Percentiles rank a stretch among this genome's conserved stretches.
phyloP scores from a whole-genome alignment of 164 flowering plant genomes.

The Stephania yunnanensis region DNA sequence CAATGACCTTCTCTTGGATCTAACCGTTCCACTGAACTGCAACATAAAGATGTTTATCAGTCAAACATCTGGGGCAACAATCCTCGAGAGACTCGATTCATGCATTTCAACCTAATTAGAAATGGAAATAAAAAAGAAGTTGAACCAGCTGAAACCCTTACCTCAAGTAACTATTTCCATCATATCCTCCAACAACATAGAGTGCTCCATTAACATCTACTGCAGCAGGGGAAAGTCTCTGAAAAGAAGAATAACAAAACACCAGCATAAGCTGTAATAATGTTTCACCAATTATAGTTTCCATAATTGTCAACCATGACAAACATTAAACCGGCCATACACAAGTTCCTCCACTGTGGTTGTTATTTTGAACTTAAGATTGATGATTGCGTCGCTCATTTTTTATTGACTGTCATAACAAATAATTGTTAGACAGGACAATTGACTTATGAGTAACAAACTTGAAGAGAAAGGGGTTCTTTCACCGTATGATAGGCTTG shows the following conservation, averaged over 20 bases:
- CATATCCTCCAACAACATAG: conserved; percentile 86
- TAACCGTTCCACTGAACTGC: conserved; percentile 81
- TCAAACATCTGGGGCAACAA: not conserved
- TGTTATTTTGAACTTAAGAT: too few relatives aligned
- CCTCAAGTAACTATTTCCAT: conserved; percentile 69
- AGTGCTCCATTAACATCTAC: conserved; percentile 63
- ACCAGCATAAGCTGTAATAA: not conserved
- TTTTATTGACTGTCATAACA: too few relatives aligned
- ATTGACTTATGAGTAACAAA: too few relatives aligned
- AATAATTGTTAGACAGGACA: too few relatives aligned
- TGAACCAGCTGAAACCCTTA: conserved; percentile 23
- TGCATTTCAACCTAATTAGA: too few relatives aligned
- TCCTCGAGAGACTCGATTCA: not conserved
- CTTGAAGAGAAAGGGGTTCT: too few relatives aligned
- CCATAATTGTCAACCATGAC: too few relatives aligned
- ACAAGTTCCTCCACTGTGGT: too few relatives aligned
- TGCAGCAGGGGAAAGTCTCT: conserved; percentile 81
- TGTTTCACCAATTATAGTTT: too few relatives aligned
- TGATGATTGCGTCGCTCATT: too few relatives aligned
- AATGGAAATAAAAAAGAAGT: not conserved
- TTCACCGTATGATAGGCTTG: too few relatives aligned
- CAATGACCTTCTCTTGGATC: conserved; percentile 85
- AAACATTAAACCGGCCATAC: too few relatives aligned
- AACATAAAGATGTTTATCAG: not conserved
- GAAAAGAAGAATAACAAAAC: conserved; percentile 13